Evolutionary conservation across 768 basidiomycete species (phyloP), one percentile per base, ranked within the genome.

Genomic region (Amanita thiersii): DNA sequence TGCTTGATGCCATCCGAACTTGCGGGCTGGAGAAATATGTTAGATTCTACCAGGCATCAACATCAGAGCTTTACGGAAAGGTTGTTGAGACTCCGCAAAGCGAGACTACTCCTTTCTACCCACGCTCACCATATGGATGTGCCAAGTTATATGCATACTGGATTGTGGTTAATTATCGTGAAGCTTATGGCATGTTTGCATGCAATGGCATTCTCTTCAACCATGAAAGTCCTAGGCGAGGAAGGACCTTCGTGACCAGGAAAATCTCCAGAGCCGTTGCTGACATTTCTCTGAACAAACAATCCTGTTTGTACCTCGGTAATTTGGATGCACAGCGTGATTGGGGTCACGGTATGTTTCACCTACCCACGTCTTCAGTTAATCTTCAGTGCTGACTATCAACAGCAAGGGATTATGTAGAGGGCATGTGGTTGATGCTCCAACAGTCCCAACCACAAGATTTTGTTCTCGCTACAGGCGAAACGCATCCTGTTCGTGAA

Each of bases 141-240:
- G 93, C 93, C 31, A 98, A 98, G 68, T 70, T 98, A 34, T 92
- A 91, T 56, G 85, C 81, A 17, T 90, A 79, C 61, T 91, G 86
- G 86, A 88, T 91, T 61, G 81, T 80, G 26, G 81, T 89, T 54
- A 91, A 91, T 65, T 91, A 91, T 62, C 77, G 91, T 44, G 93
- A 98, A 65, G 82, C 91, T 34, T 98, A 98, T 56, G 87, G 84
- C 49, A 92, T 98, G 86, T 93, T 79, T 64, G 88, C 91, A 12
- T 92, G 87, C 63, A 96, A 96, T 61, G 93, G 93, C 36, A 97
- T 98, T 56, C 64, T 97, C 52, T 98, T 96, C 79, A 96, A 97
- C 59, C 93, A 97, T 64, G 93, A 98, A 67, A 94, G 91, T 52
- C 93, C 94, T 10, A 75, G 93, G 37, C 75, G 93, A 52, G 93